phyloP scores from a whole-genome alignment of 306 rosid species.

The Cucurbita maxima region DNA sequence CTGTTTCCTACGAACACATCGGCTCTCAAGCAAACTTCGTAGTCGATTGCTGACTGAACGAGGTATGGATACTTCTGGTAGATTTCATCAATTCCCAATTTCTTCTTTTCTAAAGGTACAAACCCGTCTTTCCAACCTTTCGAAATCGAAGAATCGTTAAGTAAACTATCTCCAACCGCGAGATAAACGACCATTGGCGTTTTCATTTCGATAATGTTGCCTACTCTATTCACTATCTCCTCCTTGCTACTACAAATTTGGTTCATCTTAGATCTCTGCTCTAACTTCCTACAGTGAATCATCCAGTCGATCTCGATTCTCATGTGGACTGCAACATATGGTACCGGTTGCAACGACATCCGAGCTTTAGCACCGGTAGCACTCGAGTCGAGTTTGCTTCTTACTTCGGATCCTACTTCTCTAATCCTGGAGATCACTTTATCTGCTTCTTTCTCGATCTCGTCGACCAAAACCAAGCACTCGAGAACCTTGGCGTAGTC shows the following conservation, averaged over 20 bases:
- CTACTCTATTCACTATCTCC: slow-evolving; percentile 63
- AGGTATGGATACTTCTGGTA: slow-evolving; percentile 67
- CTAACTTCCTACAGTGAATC: slow-evolving; percentile 77
- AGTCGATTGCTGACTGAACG: slow-evolving; percentile 83
- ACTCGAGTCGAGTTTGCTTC: slow-evolving; percentile 7
- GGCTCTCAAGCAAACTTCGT: slow-evolving; percentile 69
- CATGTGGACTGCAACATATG: slow-evolving; percentile 81
- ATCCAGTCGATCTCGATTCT: slow-evolving; percentile 91
- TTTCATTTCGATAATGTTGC: slow-evolving; percentile 26
- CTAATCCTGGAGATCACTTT: slow-evolving; percentile 59
- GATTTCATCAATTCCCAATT: slow-evolving; percentile 40
- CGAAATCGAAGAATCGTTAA: slow-evolving; percentile 43
- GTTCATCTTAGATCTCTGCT: slow-evolving; percentile 44
- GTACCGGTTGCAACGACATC: slow-evolving; percentile 14
- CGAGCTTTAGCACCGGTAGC: neutral
- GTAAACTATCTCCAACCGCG: slow-evolving; percentile 75
- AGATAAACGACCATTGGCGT: slow-evolving; percentile 49
- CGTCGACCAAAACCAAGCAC: slow-evolving; percentile 66
- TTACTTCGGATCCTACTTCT: slow-evolving; percentile 24
- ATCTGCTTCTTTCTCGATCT: slow-evolving; percentile 47
- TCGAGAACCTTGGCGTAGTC: slow-evolving; percentile 71
- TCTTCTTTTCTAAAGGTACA: slow-evolving; percentile 69
- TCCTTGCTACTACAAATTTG: slow-evolving; percentile 71
- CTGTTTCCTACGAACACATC: slow-evolving; percentile 84
- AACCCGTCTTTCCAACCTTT: slow-evolving; percentile 57